These are phyloP conservation scores for Pseudogymnoascus sp. DNA, from an alignment of 2,329 filamentous ascomycete genomes.

Conservation along the genomic window DNA sequence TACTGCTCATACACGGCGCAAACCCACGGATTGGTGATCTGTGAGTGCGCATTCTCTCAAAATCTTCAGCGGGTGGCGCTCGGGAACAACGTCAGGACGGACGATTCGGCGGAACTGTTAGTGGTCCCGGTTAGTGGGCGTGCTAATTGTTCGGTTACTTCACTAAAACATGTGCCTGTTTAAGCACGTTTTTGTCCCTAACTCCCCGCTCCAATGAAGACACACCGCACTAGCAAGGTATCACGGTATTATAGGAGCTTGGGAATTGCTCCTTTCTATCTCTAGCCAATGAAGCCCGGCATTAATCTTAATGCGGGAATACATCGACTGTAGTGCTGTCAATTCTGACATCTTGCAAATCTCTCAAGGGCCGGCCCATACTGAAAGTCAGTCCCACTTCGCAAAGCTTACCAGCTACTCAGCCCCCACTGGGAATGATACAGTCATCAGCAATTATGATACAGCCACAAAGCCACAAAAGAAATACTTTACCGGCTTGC, in stretches of 20 bases:
- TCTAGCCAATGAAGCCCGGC: background rate
- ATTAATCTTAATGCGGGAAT: conserved; percentile 1
- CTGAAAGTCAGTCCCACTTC: background rate
- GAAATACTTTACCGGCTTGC: background rate
- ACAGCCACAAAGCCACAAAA: background rate
- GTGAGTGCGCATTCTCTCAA: background rate
- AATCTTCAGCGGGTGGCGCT: background rate
- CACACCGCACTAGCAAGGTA: background rate
- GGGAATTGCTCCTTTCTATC: background rate
- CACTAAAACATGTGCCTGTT: background rate
- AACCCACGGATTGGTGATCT: background rate
- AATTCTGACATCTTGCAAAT: background rate
- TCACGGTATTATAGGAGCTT: background rate
- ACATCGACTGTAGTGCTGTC: background rate
- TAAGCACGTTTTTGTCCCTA: background rate
- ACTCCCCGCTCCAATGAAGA: background rate
- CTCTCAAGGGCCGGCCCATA: background rate
- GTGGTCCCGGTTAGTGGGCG: background rate
- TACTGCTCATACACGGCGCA: background rate
- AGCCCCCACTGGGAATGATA: background rate
- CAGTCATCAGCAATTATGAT: background rate
- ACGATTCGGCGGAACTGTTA: background rate
- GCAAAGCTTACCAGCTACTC: background rate
- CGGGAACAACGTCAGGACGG: background rate
- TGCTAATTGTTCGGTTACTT: background rate